Evolutionary conservation across 2,329 filamentous ascomycete species (phyloP).

Genomic region (Fusarium sororula): DNA sequence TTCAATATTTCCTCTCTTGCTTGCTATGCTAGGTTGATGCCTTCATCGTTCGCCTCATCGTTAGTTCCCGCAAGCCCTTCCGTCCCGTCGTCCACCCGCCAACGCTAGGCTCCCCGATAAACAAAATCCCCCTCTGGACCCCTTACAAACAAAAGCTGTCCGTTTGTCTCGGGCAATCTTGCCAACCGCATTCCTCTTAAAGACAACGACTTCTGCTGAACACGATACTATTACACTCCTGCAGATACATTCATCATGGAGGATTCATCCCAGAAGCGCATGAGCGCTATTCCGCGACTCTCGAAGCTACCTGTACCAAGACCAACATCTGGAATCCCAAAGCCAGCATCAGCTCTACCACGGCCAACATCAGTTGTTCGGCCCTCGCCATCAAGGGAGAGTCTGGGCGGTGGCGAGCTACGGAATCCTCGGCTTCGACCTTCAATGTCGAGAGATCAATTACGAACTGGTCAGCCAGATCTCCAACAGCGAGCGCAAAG

Average conservation of each 20-base stretch:
- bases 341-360: conserved; percentile 39
- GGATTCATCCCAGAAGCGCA: conserved; percentile 47
- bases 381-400: conserved; percentile 44
- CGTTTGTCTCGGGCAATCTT: background rate
- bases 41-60: conserved; percentile 7
- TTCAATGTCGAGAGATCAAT: conserved; percentile 52
- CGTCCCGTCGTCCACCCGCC: conserved; percentile 39
- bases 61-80: conserved; percentile 37
- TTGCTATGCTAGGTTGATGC: background rate
- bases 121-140: conserved; percentile 5
- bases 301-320: conserved; percentile 52
- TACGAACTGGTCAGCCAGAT: conserved; percentile 39
- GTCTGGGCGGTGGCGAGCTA: conserved; percentile 44
- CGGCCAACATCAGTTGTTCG: conserved; percentile 44
- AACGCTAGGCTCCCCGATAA: conserved; percentile 37
- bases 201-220: background rate
- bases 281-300: conserved; percentile 49
- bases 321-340: conserved; percentile 46
- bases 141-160: conserved; percentile 19
- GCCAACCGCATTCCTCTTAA: conserved; percentile 16
- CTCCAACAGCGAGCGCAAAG: conserved; percentile 51
- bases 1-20: background rate
- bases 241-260: conserved; percentile 42
- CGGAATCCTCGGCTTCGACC: conserved; percentile 54
- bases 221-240: background rate